A percentile compares a stretch with the other conserved stretches of the same genome.
phyloP scores from a whole-genome alignment of 2,329 filamentous ascomycete species.

The Cordyceps cicadae region DNA sequence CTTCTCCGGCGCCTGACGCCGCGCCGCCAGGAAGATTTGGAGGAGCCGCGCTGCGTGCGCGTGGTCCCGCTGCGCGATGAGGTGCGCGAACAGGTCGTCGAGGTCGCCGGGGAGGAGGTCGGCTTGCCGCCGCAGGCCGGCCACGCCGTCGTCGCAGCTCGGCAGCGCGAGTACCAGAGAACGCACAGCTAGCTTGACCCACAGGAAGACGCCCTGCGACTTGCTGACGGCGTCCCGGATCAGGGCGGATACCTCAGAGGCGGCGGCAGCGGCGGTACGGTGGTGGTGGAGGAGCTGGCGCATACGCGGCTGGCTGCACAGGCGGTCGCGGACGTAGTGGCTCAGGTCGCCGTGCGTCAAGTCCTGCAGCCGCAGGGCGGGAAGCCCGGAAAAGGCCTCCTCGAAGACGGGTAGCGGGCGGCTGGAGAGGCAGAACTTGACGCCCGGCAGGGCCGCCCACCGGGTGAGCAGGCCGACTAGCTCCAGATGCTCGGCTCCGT shows the following conservation, averaged over 20 bases:
- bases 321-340: neutral
- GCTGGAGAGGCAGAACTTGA: slow-evolving; percentile 23
- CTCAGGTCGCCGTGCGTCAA: neutral
- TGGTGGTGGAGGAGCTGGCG: neutral
- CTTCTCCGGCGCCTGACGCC: neutral
- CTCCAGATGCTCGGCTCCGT: slow-evolving; percentile 6
- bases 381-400: slow-evolving; percentile 10
- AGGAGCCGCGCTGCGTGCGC: neutral
- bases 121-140: neutral
- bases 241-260: neutral
- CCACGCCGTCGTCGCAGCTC: neutral
- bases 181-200: slow-evolving; percentile 16
- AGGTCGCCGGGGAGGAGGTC: slow-evolving; percentile 7
- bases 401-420: slow-evolving; percentile 16
- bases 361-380: slow-evolving; percentile 1
- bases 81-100: slow-evolving; percentile 9
- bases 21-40: neutral
- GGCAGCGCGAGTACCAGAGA: slow-evolving; percentile 10
- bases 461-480: neutral
- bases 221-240: neutral
- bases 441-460: neutral
- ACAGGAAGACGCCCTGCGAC: slow-evolving; percentile 18
- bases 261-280: no score
- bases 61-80: neutral
- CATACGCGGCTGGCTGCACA: slow-evolving; percentile 4